phyloP scores from a whole-genome alignment of 1,284 basidiomycete species.

The Puccinia hordei region DNA sequence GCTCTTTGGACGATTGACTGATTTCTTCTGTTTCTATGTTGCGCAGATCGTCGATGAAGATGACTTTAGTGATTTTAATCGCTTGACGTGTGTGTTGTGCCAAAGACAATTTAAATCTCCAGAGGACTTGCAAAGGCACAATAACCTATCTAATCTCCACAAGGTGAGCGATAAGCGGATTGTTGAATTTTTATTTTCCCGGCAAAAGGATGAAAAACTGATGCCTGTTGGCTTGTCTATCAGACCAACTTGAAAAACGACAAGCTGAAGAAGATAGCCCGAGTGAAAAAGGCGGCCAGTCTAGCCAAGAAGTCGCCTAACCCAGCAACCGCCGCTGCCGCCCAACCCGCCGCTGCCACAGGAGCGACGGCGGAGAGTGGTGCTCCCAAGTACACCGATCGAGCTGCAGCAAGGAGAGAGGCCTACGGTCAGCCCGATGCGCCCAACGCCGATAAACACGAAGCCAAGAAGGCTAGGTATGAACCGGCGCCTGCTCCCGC shows the following conservation, averaged over 20 bases:
- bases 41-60: slow-evolving; percentile 49
- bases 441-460: slow-evolving; percentile 65
- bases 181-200: neutral
- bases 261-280: slow-evolving; percentile 63
- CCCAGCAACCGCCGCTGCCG: slow-evolving; percentile 57
- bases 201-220: neutral
- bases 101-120: slow-evolving; percentile 84
- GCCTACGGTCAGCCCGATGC: slow-evolving; percentile 86
- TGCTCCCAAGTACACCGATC: slow-evolving; percentile 78
- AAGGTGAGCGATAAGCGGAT: slow-evolving; percentile 65
- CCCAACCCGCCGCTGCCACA: slow-evolving; percentile 54
- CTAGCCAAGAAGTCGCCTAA: slow-evolving; percentile 21
- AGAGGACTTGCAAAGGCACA: slow-evolving; percentile 81
- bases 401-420: slow-evolving; percentile 80
- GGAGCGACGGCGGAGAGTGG: slow-evolving; percentile 59
- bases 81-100: slow-evolving; percentile 81
- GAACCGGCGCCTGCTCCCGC: slow-evolving; percentile 47
- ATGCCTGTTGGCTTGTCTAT: neutral
- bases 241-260: slow-evolving; percentile 55
- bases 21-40: neutral
- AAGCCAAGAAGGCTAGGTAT: slow-evolving; percentile 34
- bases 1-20: neutral
- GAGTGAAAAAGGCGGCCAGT: slow-evolving; percentile 67
- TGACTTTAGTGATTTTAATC: slow-evolving; percentile 61
- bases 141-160: slow-evolving; percentile 84